phyloP scores from a whole-genome alignment of 148 eudicot genomes.

The Simmondsia chinensis region DNA sequence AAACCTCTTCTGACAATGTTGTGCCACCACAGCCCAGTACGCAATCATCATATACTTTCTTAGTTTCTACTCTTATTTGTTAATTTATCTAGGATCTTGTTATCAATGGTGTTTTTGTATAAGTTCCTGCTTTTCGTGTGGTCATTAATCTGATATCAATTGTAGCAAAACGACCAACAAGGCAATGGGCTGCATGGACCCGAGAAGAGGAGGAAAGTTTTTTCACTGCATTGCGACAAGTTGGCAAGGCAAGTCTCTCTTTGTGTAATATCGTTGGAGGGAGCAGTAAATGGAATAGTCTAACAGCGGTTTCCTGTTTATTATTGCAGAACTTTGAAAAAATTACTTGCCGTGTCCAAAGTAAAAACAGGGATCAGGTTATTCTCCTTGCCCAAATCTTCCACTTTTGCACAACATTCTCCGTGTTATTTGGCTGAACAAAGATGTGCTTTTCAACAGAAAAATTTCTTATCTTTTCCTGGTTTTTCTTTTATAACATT shows the following conservation, averaged over 20 bases:
- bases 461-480: no score
- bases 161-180: conserved; percentile 65
- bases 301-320: conserved; percentile 2
- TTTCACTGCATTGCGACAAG: conserved; percentile 93
- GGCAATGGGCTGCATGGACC: conserved; percentile 99
- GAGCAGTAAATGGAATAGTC: background rate
- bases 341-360: conserved; percentile 80
- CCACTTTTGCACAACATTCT: no score
- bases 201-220: conserved; percentile 96
- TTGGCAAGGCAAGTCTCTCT: conserved; percentile 69
- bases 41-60: conserved; percentile 6
- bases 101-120: background rate
- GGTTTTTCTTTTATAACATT: no score
- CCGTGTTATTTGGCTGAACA: no score
- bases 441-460: no score
- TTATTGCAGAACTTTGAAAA: conserved; percentile 88
- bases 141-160: conserved; percentile 9
- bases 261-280: background rate
- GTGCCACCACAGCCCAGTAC: conserved; percentile 22
- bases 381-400: conserved; percentile 3
- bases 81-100: background rate
- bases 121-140: conserved; percentile 4
- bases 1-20: conserved; percentile 16
- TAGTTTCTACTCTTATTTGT: background rate
- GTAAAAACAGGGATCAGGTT: conserved; percentile 99